Conservation (phyloP, 2,329 filamentous ascomycete genomes). For the Colletotrichum sp. region DNA sequence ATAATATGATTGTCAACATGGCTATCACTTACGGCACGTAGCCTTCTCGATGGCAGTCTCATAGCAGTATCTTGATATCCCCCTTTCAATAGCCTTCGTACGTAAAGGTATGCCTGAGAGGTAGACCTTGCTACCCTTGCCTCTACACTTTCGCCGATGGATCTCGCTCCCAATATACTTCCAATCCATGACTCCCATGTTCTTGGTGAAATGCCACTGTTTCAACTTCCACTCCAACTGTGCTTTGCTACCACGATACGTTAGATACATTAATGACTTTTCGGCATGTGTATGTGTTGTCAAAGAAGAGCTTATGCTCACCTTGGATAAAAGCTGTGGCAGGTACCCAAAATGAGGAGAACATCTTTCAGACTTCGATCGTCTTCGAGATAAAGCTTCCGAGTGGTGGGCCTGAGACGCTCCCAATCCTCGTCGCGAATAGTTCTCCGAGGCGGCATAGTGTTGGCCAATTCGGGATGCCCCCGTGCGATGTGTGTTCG, state of each 20-base stretch:
- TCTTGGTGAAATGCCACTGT: neutral
- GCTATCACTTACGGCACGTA: no score
- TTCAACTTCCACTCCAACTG: neutral
- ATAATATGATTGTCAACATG: no score
- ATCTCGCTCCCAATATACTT: neutral
- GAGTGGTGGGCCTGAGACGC: neutral
- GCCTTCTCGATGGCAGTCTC: neutral
- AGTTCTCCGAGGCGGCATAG: neutral
- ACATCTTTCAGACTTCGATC: neutral
- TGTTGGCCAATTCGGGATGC: no score
- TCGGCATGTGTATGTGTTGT: accelerated
- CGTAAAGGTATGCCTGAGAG: neutral
- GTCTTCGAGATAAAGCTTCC: neutral
- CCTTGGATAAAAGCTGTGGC: neutral
- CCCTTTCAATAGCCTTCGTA: accelerated
- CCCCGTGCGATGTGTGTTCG: neutral
- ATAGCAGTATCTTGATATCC: neutral
- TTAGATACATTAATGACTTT: neutral
- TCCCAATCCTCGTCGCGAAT: neutral
- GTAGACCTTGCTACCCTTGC: neutral
- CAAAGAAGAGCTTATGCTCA: neutral
- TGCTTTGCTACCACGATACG: neutral
- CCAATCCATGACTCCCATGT: neutral
- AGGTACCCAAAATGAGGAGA: neutral
- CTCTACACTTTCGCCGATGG: neutral